Conservation (phyloP, 495 filamentous ascomycete species). For the Schizothecium vesticola region DNA sequence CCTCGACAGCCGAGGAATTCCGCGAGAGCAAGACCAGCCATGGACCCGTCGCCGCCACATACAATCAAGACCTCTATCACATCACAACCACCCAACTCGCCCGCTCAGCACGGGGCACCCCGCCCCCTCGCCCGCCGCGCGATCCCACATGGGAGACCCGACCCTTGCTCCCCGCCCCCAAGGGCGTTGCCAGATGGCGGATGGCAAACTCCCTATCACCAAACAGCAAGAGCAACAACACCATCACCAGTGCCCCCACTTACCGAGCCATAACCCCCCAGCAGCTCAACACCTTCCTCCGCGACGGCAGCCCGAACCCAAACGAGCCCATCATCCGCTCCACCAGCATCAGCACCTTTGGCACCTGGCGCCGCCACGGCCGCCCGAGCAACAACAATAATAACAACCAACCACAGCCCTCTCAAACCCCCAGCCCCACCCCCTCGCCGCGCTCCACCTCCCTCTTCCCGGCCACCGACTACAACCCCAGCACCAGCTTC, state of each 20-base stretch:
- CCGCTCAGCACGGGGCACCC: neutral
- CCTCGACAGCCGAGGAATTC: neutral
- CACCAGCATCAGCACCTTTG: neutral
- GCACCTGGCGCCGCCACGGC: neutral
- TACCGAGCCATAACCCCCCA: neutral
- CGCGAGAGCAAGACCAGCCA: neutral
- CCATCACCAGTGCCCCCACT: neutral
- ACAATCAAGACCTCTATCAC: conserved; percentile 19
- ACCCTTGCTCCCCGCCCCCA: neutral
- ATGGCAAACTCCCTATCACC: neutral
- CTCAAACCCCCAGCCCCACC: neutral
- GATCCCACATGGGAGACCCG: conserved; percentile 1
- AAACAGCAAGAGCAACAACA: neutral
- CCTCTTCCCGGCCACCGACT: neutral
- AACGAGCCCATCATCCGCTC: neutral
- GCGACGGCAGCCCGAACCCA: neutral
- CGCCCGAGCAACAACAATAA: neutral
- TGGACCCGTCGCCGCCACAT: neutral
- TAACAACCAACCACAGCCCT: neutral
- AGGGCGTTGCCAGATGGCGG: neutral
- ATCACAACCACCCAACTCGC: conserved; percentile 20
- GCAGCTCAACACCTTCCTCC: neutral
- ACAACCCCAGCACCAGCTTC: neutral
- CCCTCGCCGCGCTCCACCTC: neutral
- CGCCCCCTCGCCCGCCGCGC: neutral